Evolutionary conservation across 352 stramenopile genomes (phyloP).

Genomic region (Globisporangium abappressorium): DNA sequence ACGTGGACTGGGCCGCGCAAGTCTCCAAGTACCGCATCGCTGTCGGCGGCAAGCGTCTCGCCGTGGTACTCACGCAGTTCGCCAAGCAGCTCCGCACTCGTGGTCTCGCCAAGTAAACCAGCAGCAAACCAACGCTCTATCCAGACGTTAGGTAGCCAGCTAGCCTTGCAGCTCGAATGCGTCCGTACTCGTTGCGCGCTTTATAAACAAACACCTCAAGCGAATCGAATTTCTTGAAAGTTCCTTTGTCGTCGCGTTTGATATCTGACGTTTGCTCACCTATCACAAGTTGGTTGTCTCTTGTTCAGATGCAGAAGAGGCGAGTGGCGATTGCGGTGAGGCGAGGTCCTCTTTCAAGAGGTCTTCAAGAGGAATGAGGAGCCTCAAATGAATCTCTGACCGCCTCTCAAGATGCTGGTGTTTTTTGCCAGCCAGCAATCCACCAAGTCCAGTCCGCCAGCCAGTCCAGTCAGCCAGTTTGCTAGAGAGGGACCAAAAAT

Average conservation of each 20-base stretch:
- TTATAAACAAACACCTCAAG: neutral
- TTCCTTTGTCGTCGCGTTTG: neutral
- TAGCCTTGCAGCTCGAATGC: neutral
- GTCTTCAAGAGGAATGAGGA: neutral
- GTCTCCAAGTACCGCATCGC: slow-evolving; percentile 50
- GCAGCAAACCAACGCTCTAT: neutral
- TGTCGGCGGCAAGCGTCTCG: slow-evolving; percentile 45
- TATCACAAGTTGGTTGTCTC: neutral
- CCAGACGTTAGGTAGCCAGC: neutral
- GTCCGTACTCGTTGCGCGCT: neutral
- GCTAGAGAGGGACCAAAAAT: neutral
- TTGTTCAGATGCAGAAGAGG: neutral
- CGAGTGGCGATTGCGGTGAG: neutral
- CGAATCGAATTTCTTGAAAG: neutral
- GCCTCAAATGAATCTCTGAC: neutral
- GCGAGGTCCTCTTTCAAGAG: neutral
- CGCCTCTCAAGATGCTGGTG: neutral
- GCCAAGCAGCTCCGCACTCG: slow-evolving; percentile 39
- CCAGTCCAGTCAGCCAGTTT: neutral
- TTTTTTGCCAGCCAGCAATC: neutral
- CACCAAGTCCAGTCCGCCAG: neutral
- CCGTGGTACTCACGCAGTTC: slow-evolving; percentile 56
- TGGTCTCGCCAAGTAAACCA: slow-evolving; percentile 28
- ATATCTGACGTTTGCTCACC: neutral
- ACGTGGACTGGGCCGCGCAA: slow-evolving; percentile 28